phyloP scores from a whole-genome alignment of 2,329 filamentous ascomycete species.

The Cladosporium oxysporum region DNA sequence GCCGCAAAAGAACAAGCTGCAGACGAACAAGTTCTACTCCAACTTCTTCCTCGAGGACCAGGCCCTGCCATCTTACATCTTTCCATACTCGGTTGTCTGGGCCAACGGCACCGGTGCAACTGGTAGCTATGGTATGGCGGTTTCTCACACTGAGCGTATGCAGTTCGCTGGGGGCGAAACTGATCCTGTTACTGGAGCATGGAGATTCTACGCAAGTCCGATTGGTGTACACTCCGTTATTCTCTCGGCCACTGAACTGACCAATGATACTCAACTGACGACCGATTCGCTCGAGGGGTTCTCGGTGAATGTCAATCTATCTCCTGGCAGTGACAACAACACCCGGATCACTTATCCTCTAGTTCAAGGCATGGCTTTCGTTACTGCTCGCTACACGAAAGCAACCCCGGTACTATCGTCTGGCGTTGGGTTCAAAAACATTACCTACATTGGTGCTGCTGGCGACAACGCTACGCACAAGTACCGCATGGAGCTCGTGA shows the following conservation, averaged over 20 bases:
- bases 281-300: slow-evolving; percentile 57
- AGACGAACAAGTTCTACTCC: slow-evolving; percentile 71
- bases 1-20: slow-evolving; percentile 49
- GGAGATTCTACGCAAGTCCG: slow-evolving; percentile 74
- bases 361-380: slow-evolving; percentile 85
- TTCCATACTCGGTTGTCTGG: slow-evolving; percentile 57
- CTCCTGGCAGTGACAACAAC: slow-evolving; percentile 46
- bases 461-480: slow-evolving; percentile 70
- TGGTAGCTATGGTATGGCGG: slow-evolving; percentile 72
- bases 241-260: slow-evolving; percentile 76
- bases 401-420: slow-evolving; percentile 73
- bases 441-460: slow-evolving; percentile 54
- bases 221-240: slow-evolving; percentile 79
- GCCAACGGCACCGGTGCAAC: slow-evolving; percentile 54
- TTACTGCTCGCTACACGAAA: slow-evolving; percentile 74
- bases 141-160: slow-evolving; percentile 70
- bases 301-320: slow-evolving; percentile 69
- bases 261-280: slow-evolving; percentile 57
- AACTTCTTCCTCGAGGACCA: slow-evolving; percentile 80
- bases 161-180: slow-evolving; percentile 53
- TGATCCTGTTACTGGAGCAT: slow-evolving; percentile 52
- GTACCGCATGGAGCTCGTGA: slow-evolving; percentile 71
- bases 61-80: slow-evolving; percentile 67
- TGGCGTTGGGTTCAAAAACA: slow-evolving; percentile 69
- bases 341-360: slow-evolving; percentile 75